Percentiles rank a stretch among this genome's conserved stretches.
These are phyloP conservation scores for Trichoderma koningii DNA, from an alignment of 2,329 filamentous ascomycete genomes.

Conservation along the genomic window DNA sequence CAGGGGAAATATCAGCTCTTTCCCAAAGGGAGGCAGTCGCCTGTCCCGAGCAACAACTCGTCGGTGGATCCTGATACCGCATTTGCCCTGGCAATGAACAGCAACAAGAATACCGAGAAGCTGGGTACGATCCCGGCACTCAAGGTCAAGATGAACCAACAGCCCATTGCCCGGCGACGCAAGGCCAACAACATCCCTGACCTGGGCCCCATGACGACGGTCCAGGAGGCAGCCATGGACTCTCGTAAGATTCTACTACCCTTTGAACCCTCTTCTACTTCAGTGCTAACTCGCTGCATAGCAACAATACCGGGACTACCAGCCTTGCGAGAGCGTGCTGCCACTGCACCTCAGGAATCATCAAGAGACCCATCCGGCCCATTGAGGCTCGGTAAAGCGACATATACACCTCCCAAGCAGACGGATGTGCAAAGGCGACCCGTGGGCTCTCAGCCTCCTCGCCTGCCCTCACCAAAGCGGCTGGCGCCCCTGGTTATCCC, in stretches of 20 bases:
- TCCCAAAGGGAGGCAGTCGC: slow-evolving; percentile 53
- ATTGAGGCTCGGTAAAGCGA: slow-evolving; percentile 24
- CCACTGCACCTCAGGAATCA: slow-evolving; percentile 53
- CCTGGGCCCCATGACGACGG: slow-evolving; percentile 67
- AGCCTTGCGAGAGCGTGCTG: slow-evolving; percentile 64
- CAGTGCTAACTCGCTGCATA: slow-evolving; percentile 35
- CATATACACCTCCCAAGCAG: slow-evolving; percentile 32
- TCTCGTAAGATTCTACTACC: slow-evolving; percentile 57
- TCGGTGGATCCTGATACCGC: slow-evolving; percentile 54
- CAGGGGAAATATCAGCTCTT: slow-evolving; percentile 63
- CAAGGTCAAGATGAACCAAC: slow-evolving; percentile 59
- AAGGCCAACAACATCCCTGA: slow-evolving; percentile 67
- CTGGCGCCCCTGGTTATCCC: slow-evolving; percentile 62
- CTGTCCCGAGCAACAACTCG: slow-evolving; percentile 46
- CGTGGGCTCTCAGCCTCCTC: slow-evolving; percentile 12
- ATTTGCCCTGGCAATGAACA: slow-evolving; percentile 45
- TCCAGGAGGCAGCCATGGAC: slow-evolving; percentile 68
- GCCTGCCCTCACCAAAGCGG: slow-evolving; percentile 52
- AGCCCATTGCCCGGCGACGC: slow-evolving; percentile 58
- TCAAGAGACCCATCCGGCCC: neutral
- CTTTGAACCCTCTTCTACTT: neutral
- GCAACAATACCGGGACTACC: slow-evolving; percentile 69
- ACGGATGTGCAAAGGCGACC: slow-evolving; percentile 27
- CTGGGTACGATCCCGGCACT: slow-evolving; percentile 44
- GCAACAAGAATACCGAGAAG: slow-evolving; percentile 48